Evolutionary conservation across 352 stramenopile species (phyloP).

Genomic region (Globisporangium recalcitrans): DNA sequence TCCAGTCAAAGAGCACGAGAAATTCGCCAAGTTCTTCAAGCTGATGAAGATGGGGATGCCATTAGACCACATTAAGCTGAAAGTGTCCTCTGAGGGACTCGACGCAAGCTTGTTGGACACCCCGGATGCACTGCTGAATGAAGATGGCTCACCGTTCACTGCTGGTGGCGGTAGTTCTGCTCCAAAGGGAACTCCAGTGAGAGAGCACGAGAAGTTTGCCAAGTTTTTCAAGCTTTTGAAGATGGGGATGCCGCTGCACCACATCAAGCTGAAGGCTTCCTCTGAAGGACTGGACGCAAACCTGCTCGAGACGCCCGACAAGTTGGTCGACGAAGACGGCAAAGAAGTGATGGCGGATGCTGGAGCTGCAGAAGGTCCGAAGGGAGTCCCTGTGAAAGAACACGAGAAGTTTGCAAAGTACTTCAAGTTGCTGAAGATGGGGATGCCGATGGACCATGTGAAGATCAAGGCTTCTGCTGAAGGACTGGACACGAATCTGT

Average conservation of each 20-base stretch:
- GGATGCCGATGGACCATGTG: constrained; percentile 83
- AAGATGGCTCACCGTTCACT: constrained; percentile 32
- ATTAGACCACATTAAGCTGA: constrained; percentile 69
- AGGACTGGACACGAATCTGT: constrained; percentile 42
- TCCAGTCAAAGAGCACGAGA: constrained; percentile 82
- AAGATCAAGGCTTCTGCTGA: constrained; percentile 76
- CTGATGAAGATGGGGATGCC: constrained; percentile 84
- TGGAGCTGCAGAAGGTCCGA: constrained; percentile 14
- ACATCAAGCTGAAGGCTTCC: constrained; percentile 84
- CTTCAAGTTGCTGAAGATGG: constrained; percentile 92
- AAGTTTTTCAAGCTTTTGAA: constrained; percentile 95
- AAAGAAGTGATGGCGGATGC: constrained; percentile 21
- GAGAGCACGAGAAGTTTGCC: constrained; percentile 88
- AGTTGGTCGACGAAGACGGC: constrained; percentile 46
- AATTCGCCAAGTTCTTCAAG: constrained; percentile 59
- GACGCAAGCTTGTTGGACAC: constrained; percentile 81
- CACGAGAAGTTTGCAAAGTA: constrained; percentile 92
- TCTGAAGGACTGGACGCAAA: constrained; percentile 52
- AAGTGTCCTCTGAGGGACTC: constrained; percentile 75
- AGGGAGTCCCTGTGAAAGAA: constrained; percentile 62
- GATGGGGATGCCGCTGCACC: constrained; percentile 81
- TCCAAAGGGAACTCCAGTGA: constrained; percentile 35
- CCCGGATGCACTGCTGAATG: constrained; percentile 55
- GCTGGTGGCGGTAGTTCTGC: neutral
- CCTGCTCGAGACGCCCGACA: constrained; percentile 54